Conservation (phyloP, 495 filamentous ascomycete genomes). For the Penicillium robsamsonii region DNA sequence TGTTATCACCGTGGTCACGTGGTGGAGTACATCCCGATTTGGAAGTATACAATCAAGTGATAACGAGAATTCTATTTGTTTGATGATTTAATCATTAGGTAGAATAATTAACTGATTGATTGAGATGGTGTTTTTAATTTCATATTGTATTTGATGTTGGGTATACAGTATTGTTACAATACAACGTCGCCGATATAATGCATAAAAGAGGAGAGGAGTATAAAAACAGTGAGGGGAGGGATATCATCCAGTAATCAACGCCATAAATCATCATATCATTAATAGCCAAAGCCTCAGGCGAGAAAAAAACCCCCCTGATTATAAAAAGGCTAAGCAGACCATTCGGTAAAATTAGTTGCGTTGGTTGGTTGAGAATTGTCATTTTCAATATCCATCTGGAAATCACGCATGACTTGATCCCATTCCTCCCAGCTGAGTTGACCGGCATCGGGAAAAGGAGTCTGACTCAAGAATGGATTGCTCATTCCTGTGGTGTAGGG, state of each 20-base stretch:
- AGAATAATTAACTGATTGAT: background rate
- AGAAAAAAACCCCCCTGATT: background rate
- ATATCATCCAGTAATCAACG: slow-evolving; percentile 7
- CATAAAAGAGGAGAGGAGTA: slow-evolving; percentile 12
- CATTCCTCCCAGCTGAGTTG: slow-evolving; percentile 45
- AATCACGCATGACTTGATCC: slow-evolving; percentile 52
- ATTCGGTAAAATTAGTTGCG: slow-evolving; percentile 33
- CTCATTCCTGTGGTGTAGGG: slow-evolving; percentile 14
- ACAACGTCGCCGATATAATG: background rate
- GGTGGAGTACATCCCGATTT: slow-evolving; percentile 5
- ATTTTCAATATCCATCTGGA: slow-evolving; percentile 44
- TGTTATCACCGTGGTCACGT: slow-evolving; percentile 32
- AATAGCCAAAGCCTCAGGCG: background rate
- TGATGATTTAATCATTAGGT: background rate
- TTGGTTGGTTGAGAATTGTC: slow-evolving; percentile 20
- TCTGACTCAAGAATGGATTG: slow-evolving; percentile 18
- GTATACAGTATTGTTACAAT: background rate
- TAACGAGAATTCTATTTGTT: background rate
- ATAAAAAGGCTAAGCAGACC: slow-evolving; percentile 25
- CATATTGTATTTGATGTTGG: background rate
- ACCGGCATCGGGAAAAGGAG: slow-evolving; percentile 6
- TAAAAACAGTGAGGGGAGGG: slow-evolving; percentile 18
- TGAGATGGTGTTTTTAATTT: background rate
- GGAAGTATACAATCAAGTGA: slow-evolving; percentile 10
- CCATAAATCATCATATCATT: slow-evolving; percentile 12